Evolutionary conservation across 2,329 filamentous ascomycete genomes (phyloP).

Genomic region (Hymenoscyphus linearis): DNA sequence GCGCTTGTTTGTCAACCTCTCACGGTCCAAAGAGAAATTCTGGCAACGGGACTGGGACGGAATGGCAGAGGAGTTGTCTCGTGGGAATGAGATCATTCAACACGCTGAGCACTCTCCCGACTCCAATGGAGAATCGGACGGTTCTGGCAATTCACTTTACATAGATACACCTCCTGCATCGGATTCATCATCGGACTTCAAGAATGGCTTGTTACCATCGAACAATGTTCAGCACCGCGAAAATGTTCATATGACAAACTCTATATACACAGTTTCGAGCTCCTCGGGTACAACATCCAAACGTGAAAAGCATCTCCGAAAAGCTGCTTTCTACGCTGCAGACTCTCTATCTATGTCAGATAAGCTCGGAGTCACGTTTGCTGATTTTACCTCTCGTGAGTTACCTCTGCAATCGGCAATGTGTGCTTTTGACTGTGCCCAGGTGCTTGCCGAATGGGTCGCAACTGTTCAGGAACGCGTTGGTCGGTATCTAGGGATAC

Average conservation of each 20-base stretch:
- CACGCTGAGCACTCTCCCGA: conserved; percentile 60
- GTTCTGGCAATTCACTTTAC: conserved; percentile 42
- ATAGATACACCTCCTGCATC: conserved; percentile 49
- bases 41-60: conserved; percentile 92
- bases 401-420: conserved; percentile 85
- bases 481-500: conserved; percentile 79
- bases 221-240: conserved; percentile 25
- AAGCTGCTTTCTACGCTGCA: conserved; percentile 92
- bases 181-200: conserved; percentile 40
- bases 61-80: conserved; percentile 81
- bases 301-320: conserved; percentile 81
- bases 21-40: conserved; percentile 84
- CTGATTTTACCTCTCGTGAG: conserved; percentile 77
- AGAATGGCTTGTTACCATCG: conserved; percentile 17
- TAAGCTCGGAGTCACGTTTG: conserved; percentile 78
- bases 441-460: conserved; percentile 92
- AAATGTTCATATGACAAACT: conserved; percentile 24
- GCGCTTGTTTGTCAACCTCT: conserved; percentile 87
- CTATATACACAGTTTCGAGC: conserved; percentile 20
- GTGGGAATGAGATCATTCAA: conserved; percentile 69
- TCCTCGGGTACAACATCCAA: conserved; percentile 51
- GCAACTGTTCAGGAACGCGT: conserved; percentile 90
- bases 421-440: conserved; percentile 89
- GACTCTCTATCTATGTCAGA: conserved; percentile 87
- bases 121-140: conserved; percentile 41